phyloP scores from a whole-genome alignment of 2,329 filamentous ascomycete genomes.

The Chaetomium strumarium region DNA sequence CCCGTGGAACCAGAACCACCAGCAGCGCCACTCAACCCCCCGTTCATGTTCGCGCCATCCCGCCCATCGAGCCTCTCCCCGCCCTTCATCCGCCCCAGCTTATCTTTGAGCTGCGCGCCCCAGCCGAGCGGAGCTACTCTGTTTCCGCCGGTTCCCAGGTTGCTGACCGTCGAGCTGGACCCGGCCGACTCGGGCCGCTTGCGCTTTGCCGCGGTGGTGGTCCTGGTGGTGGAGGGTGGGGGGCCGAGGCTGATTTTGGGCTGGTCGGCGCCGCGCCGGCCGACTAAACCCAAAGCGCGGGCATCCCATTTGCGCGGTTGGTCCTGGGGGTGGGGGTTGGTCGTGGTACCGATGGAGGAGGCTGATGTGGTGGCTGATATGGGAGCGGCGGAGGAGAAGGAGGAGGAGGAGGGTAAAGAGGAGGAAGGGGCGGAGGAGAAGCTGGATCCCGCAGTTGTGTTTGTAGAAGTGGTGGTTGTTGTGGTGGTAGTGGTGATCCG shows the following conservation, averaged over 20 bases:
- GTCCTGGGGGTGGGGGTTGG: constrained; percentile 8
- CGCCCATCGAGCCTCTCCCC: constrained; percentile 44
- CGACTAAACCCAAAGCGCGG: constrained; percentile 38
- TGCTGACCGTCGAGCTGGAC: constrained; percentile 28
- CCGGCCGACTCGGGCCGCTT: constrained; percentile 51
- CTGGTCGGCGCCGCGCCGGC: constrained; percentile 33
- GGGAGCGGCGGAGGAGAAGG: background rate
- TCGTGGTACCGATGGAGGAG: constrained; percentile 6
- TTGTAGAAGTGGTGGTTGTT: background rate
- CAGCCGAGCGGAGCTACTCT: constrained; percentile 43
- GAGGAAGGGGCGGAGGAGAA: constrained; percentile 9
- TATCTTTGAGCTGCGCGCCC: constrained; percentile 50
- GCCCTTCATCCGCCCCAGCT: constrained; percentile 56
- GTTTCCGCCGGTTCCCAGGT: background rate
- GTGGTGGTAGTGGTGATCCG: constrained; percentile 5
- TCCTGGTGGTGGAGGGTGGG: constrained; percentile 16
- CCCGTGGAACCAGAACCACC: too few species aligned
- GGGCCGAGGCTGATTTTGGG: constrained; percentile 51
- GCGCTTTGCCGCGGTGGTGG: constrained; percentile 41
- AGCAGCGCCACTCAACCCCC: background rate
- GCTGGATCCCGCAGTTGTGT: constrained; percentile 1
- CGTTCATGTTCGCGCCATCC: background rate
- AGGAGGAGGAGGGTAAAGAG: constrained; percentile 4
- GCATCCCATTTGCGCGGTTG: constrained; percentile 34
- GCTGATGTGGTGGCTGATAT: constrained; percentile 5